Evolutionary conservation across 2,329 filamentous ascomycete genomes (phyloP), one percentile per base, ranked within the genome.

Genomic region (Epichloe glyceriae): DNA sequence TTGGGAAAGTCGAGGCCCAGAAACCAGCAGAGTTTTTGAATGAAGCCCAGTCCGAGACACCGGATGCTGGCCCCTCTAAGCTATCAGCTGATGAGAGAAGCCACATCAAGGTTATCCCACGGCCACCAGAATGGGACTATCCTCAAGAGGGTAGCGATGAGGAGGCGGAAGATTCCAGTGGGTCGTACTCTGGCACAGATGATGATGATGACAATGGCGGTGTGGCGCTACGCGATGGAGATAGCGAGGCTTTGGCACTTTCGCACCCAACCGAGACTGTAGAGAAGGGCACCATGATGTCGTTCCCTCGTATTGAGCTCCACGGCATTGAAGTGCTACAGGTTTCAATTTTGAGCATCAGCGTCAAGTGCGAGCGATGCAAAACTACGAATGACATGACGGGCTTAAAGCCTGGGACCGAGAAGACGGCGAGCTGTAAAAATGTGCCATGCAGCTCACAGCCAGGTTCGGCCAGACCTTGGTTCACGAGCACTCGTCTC

Each of bases 291-390:
- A 85, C 87, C n/a, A 79, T 86, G 50, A 73, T 94, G 7, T 88
- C 83, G 0, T 88, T 93, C 58, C 88, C 88, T 0, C 81, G 77
- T 26, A 70, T 93, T 52, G 86, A 91, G 59, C 75, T 94, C 2
- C 77, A 88, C 61, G 79, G 83, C 38, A 83, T 93, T 53, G 87
- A 93, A 60, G 67, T 93, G 2, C 72, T 94, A 8, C 81, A 90
- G 57, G 67, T 91, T 1, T 71, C 75, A 0, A 73, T 78, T 22
- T 69, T 93, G 34, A 82, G 78, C 52, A 71, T 93, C 55, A 84
- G 78, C 3, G 73, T 88, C 55, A 90, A 89, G 63, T 94, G 88
- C 63, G 79, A 83, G 49, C 79, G 88, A 38, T 94, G 88, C 73
- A 89, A 84, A 63, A 84, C 85, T 4, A 64, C 73, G 12, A 80